These are phyloP conservation scores for Leishmania arabica DNA, from an alignment of 208 protist genomes.

Conservation along the genomic window DNA sequence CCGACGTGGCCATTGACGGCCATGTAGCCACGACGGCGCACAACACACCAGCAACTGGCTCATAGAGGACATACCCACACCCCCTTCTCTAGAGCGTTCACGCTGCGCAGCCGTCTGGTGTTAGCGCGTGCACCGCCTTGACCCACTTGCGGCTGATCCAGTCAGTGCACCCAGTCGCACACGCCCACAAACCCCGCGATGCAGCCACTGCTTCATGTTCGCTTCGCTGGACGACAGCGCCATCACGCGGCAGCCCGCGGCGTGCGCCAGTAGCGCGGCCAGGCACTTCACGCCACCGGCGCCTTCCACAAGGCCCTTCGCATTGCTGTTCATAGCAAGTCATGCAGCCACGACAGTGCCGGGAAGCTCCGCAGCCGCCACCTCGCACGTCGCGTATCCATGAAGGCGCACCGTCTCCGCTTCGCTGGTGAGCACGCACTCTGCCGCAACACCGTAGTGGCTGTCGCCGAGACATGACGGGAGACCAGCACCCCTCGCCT, in stretches of 20 bases:
- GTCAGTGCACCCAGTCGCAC: conserved; percentile 40
- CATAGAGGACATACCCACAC: conserved; percentile 21
- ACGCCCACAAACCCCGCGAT: conserved; percentile 20
- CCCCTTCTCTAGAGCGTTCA: conserved; percentile 38
- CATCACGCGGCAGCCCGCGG: conserved; percentile 17
- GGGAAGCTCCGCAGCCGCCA: conserved; percentile 27
- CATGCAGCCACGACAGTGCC: conserved; percentile 38
- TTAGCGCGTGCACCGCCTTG: conserved; percentile 27
- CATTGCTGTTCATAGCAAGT: conserved; percentile 32
- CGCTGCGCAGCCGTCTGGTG: conserved; percentile 22
- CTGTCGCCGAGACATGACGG: conserved; percentile 26
- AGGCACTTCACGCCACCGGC: conserved; percentile 41
- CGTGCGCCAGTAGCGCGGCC: conserved; percentile 35
- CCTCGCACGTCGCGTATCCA: conserved; percentile 32
- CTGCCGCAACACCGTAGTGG: conserved; percentile 26
- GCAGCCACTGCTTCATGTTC: conserved; percentile 31
- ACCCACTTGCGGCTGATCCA: conserved; percentile 13
- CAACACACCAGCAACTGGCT: conserved; percentile 27
- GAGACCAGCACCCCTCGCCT: conserved; percentile 28
- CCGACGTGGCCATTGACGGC: conserved; percentile 19
- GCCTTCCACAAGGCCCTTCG: conserved; percentile 34
- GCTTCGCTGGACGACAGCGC: conserved; percentile 29
- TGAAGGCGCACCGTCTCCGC: conserved; percentile 23
- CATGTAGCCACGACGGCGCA: conserved; percentile 25
- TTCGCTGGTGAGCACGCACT: conserved; percentile 29